phyloP scores from a whole-genome alignment of 192 early-diverging fungal genomes.

The Gigaspora rosea region DNA sequence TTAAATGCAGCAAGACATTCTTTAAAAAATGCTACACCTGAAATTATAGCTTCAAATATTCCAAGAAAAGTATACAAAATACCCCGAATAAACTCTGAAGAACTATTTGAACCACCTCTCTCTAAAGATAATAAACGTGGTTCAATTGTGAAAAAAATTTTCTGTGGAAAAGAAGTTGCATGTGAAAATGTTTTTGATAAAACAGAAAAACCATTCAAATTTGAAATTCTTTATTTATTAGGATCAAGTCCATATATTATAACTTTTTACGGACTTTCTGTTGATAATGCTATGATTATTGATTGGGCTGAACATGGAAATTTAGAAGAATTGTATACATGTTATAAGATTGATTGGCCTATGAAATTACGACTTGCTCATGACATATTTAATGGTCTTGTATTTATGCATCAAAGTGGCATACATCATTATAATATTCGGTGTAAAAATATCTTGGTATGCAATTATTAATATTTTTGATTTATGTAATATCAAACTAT shows the following conservation, averaged over 20 bases:
- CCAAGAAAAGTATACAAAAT: no score
- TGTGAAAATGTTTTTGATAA: neutral
- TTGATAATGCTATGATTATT: neutral
- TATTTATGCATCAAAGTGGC: neutral
- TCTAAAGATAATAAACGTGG: no score
- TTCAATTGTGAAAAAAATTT: neutral
- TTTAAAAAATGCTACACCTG: no score
- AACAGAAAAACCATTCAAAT: neutral
- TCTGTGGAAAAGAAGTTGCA: neutral
- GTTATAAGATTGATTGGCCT: neutral
- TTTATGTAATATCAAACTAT: neutral
- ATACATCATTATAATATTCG: neutral
- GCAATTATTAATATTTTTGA: neutral
- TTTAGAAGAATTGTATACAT: neutral
- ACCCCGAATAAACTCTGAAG: no score
- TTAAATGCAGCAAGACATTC: no score
- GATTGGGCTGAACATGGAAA: constrained; percentile 7
- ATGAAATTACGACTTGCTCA: neutral
- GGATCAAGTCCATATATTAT: neutral
- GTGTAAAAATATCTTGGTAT: neutral
- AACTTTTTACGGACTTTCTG: constrained; percentile 5
- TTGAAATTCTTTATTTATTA: neutral
- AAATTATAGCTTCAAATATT: no score
- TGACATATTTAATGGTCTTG: neutral
- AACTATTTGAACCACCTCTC: no score